A percentile compares a stretch with the other conserved stretches of the same genome.
These are phyloP conservation scores for Rhizopogon rudus DNA, from an alignment of 768 basidiomycete genomes.

Conservation along the genomic window DNA sequence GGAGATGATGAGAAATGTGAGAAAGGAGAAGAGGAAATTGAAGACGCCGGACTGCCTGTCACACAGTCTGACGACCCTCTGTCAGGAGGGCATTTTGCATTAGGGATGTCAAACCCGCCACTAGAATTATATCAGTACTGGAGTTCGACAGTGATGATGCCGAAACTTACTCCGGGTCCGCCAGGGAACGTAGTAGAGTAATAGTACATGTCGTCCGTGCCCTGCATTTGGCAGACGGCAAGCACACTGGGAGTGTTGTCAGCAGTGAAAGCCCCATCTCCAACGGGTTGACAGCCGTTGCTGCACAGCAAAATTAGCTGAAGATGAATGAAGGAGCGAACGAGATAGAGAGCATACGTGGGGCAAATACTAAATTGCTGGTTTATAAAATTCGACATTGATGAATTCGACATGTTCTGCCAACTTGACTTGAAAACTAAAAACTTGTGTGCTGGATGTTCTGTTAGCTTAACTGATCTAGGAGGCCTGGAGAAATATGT, in stretches of 20 bases:
- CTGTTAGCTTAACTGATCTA: background rate
- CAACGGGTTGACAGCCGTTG: constrained; percentile 97
- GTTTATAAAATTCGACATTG: constrained; percentile 68
- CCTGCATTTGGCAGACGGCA: constrained; percentile 82
- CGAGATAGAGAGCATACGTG: constrained; percentile 50
- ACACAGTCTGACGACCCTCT: constrained; percentile 94
- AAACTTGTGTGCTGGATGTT: background rate
- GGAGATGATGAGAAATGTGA: constrained; percentile 27
- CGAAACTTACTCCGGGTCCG: constrained; percentile 72
- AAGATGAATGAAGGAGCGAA: background rate
- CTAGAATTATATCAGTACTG: constrained; percentile 32
- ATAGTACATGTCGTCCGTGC: constrained; percentile 79
- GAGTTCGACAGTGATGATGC: background rate
- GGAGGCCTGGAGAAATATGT: background rate
- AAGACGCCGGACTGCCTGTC: constrained; percentile 86
- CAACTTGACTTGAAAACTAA: constrained; percentile 58
- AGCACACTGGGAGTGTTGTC: constrained; percentile 75
- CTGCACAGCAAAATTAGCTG: constrained; percentile 34
- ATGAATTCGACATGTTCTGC: constrained; percentile 76
- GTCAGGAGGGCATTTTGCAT: constrained; percentile 90
- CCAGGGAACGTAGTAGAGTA: constrained; percentile 94
- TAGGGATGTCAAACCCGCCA: constrained; percentile 96
- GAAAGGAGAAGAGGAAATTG: constrained; percentile 40
- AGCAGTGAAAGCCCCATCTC: constrained; percentile 88
- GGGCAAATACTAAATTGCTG: constrained; percentile 92